Evolutionary conservation across 1,284 basidiomycete species (phyloP).

Genomic region (Ceratobasidium theobromae): DNA sequence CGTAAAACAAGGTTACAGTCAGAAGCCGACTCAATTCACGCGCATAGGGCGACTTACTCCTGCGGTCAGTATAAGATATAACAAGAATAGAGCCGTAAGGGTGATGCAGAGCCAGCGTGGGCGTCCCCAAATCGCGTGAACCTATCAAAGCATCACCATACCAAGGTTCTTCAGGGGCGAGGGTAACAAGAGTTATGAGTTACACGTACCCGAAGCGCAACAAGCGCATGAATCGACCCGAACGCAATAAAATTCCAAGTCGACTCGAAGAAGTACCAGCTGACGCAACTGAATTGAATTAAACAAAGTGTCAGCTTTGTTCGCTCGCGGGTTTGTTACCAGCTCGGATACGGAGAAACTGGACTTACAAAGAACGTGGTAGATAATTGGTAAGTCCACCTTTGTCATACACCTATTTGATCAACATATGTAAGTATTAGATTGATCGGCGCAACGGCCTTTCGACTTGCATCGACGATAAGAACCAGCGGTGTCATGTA

Average conservation of each 20-base stretch:
- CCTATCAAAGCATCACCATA: neutral
- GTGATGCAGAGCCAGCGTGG: slow-evolving; percentile 7
- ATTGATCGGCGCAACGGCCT: neutral
- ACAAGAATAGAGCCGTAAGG: neutral
- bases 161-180: neutral
- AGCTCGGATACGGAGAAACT: neutral
- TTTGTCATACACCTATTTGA: slow-evolving; percentile 14
- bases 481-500: slow-evolving; percentile 16
- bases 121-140: slow-evolving; percentile 21
- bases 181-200: too few relatives aligned
- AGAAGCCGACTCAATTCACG: neutral
- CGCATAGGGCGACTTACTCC: neutral
- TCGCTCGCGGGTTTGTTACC: neutral
- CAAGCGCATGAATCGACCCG: slow-evolving; percentile 13
- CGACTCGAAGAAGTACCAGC: slow-evolving; percentile 19
- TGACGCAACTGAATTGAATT: slow-evolving; percentile 11
- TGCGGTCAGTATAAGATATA: slow-evolving; percentile 1
- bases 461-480: slow-evolving; percentile 2
- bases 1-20: too few relatives aligned
- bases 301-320: neutral
- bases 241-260: slow-evolving; percentile 9
- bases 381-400: slow-evolving; percentile 5
- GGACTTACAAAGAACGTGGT: slow-evolving; percentile 17
- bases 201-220: slow-evolving; percentile 6
- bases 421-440: neutral